A percentile compares a stretch with the other conserved stretches of the same genome.
These are phyloP conservation scores for Trametes punicea DNA, from an alignment of 768 basidiomycete genomes.

Conservation along the genomic window DNA sequence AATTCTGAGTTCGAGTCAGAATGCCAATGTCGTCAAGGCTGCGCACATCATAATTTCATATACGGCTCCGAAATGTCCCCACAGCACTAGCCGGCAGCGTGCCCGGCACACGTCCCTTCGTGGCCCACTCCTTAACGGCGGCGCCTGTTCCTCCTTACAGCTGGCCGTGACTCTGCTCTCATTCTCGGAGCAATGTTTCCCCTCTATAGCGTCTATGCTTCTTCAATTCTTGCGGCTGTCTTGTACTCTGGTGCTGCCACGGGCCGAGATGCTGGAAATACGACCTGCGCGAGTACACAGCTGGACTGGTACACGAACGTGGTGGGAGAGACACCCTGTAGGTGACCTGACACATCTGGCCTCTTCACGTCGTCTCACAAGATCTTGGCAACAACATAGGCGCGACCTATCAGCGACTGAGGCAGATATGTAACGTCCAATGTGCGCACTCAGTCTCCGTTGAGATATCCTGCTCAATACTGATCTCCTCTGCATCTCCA, in stretches of 20 bases:
- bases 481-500: too few relatives aligned
- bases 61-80: neutral
- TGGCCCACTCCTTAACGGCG: neutral
- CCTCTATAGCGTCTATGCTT: neutral
- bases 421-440: conserved; percentile 19
- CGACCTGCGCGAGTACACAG: conserved; percentile 16
- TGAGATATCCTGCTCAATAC: neutral
- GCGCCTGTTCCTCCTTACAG: neutral
- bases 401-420: conserved; percentile 15
- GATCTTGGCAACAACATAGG: conserved; percentile 1
- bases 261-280: conserved; percentile 8
- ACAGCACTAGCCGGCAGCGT: neutral
- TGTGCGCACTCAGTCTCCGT: conserved; percentile 13
- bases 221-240: neutral
- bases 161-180: neutral
- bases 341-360: neutral
- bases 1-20: neutral
- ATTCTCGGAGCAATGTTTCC: neutral
- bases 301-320: conserved; percentile 22
- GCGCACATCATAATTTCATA: neutral
- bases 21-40: neutral
- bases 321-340: conserved; percentile 21
- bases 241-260: neutral
- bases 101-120: neutral
- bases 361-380: neutral